These are phyloP conservation scores for Suillus occidentalis DNA, from an alignment of 768 basidiomycete genomes.

Conservation along the genomic window DNA sequence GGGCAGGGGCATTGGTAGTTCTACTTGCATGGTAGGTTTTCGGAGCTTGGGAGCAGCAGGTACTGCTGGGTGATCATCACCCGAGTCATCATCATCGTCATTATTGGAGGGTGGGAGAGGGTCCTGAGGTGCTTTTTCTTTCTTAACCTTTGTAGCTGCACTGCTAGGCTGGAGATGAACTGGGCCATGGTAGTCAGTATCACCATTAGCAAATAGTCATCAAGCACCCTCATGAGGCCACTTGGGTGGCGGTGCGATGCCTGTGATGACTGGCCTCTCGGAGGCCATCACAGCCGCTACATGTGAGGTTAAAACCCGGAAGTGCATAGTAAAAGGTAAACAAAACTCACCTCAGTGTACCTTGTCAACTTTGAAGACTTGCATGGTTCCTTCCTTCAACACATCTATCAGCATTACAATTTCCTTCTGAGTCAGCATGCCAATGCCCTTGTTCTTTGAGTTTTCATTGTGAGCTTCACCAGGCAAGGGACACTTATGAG, in stretches of 20 bases:
- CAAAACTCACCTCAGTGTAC: background rate
- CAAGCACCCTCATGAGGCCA: background rate
- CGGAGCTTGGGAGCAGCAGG: background rate
- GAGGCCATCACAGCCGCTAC: background rate
- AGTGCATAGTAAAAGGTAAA: background rate
- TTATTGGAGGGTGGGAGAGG: background rate
- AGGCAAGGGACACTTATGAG: background rate
- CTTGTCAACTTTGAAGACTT: background rate
- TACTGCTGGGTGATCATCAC: background rate
- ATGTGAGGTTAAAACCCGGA: no score
- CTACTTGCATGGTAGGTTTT: background rate
- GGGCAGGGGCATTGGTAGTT: background rate
- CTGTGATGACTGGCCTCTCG: background rate
- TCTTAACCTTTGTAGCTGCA: background rate
- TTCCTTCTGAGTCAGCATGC: background rate
- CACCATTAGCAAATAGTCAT: background rate
- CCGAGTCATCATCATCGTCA: background rate
- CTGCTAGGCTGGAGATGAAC: background rate
- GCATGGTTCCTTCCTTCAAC: background rate
- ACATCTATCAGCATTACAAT: background rate
- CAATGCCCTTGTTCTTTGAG: background rate
- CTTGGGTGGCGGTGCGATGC: background rate
- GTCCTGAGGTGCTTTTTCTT: background rate
- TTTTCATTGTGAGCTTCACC: background rate
- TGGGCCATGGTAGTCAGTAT: background rate